Evolutionary conservation across 1,139 yeast genomes (phyloP).

Genomic region (Scheffersomyces lignicola): DNA sequence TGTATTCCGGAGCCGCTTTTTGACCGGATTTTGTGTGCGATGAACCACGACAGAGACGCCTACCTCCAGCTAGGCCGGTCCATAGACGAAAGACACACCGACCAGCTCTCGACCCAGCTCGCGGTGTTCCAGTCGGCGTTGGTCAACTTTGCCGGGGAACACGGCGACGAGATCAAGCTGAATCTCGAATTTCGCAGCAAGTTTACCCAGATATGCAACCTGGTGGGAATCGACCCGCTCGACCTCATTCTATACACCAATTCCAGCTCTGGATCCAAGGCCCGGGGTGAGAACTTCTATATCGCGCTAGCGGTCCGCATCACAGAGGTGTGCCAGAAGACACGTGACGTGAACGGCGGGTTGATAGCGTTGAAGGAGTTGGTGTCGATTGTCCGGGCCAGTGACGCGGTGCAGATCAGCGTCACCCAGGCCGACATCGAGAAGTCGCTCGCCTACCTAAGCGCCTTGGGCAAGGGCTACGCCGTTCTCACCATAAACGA

Average conservation of each 20-base stretch:
- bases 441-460: conserved; percentile 19
- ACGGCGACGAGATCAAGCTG: conserved; percentile 59
- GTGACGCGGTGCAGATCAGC: conserved; percentile 13
- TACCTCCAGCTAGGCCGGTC: conserved; percentile 25
- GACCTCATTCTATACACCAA: conserved; percentile 40
- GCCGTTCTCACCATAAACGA: conserved; percentile 33
- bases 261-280: conserved; percentile 17
- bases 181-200: conserved; percentile 67
- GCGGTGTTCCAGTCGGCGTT: conserved; percentile 62
- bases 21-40: too few species aligned
- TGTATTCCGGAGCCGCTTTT: too few species aligned
- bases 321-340: conserved; percentile 71
- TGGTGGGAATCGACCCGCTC: conserved; percentile 83
- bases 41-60: conserved; percentile 26
- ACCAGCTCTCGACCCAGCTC: conserved; percentile 56
- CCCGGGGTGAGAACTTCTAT: conserved; percentile 50
- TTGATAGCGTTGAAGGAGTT: conserved; percentile 66
- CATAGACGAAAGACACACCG: conserved; percentile 42
- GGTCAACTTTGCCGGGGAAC: conserved; percentile 61
- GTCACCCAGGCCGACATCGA: conserved; percentile 22
- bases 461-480: conserved; percentile 38
- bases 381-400: conserved; percentile 24
- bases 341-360: conserved; percentile 79
- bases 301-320: conserved; percentile 70
- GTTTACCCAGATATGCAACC: conserved; percentile 72